These are phyloP conservation scores for Ambrosia artemisiifolia DNA, from an alignment of 129 eudicot species.

Conservation along the genomic window DNA sequence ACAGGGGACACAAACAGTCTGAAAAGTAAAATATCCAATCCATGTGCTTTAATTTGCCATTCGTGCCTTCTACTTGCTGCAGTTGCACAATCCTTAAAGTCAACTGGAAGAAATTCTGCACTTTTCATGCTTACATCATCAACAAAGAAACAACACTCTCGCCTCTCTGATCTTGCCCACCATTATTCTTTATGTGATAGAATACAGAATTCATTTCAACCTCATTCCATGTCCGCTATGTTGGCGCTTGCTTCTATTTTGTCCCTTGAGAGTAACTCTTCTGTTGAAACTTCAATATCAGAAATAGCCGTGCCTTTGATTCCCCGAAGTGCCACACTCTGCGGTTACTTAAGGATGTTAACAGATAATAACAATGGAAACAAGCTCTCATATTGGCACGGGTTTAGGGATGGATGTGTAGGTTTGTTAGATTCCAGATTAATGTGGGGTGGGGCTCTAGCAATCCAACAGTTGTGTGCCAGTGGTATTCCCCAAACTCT, in stretches of 20 bases:
- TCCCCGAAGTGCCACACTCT: conserved; percentile 84
- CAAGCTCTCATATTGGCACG: conserved; percentile 80
- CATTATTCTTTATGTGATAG: conserved; percentile 75
- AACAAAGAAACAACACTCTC: conserved; percentile 74
- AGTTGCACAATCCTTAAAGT: conserved; percentile 75
- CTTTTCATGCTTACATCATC: conserved; percentile 75
- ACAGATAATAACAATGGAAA: conserved; percentile 41
- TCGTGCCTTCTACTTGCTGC: conserved; percentile 71
- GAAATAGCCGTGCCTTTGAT: conserved; percentile 87
- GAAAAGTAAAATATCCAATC: conserved; percentile 52
- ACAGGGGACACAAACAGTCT: conserved; percentile 52
- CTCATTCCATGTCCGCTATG: conserved; percentile 85
- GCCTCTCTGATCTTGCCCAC: conserved; percentile 82
- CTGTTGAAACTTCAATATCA: conserved; percentile 52
- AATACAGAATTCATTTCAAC: conserved; percentile 59
- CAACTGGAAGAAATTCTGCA: conserved; percentile 80
- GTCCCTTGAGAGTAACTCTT: conserved; percentile 58
- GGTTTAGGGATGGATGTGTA: conserved; percentile 81
- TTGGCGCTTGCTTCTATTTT: conserved; percentile 89
- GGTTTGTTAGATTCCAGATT: conserved; percentile 78
- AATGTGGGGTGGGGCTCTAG: conserved; percentile 90
- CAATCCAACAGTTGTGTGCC: conserved; percentile 93
- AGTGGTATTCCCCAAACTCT: conserved; percentile 94
- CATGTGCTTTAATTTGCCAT: conserved; percentile 55
- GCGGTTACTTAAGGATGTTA: conserved; percentile 62